These are phyloP conservation scores for Alternaria novae-zelandiae DNA, from an alignment of 2,329 filamentous ascomycete species.

Conservation along the genomic window DNA sequence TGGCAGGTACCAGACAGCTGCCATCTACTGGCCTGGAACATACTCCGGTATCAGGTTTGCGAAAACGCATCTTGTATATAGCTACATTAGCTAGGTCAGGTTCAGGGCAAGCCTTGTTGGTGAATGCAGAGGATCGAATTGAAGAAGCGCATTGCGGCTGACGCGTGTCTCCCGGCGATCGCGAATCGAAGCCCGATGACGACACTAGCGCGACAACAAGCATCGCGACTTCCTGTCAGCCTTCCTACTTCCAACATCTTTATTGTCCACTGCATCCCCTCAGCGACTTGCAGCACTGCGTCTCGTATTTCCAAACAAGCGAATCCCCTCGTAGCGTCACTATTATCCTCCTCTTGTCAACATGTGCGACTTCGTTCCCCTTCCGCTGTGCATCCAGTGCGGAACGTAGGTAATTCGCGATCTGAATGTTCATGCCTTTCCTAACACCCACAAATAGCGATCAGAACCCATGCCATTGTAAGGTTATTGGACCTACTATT, in stretches of 20 bases:
- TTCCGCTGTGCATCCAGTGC: constrained; percentile 63
- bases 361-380: constrained; percentile 50
- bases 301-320: not conserved
- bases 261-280: not conserved
- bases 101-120: constrained; percentile 5
- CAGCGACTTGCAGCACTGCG: not conserved
- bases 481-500: constrained; percentile 62
- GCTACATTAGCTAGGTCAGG: not conserved
- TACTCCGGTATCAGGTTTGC: not conserved
- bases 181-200: constrained; percentile 1
- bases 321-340: not conserved
- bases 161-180: constrained; percentile 14
- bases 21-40: not conserved
- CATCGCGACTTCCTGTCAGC: constrained; percentile 8
- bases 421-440: not conserved
- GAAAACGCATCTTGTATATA: not conserved
- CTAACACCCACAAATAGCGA: constrained; percentile 48
- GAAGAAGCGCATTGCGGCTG: constrained; percentile 2
- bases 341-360: not conserved
- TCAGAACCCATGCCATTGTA: constrained; percentile 64
- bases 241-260: constrained; percentile 5
- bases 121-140: constrained; percentile 2
- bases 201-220: constrained; percentile 11
- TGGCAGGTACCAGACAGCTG: not conserved
- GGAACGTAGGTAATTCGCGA: constrained; percentile 44